These are phyloP conservation scores for barrel medic (Medicago truncatula) DNA, from an alignment of 306 rosid species.

Conservation along the genomic window DNA sequence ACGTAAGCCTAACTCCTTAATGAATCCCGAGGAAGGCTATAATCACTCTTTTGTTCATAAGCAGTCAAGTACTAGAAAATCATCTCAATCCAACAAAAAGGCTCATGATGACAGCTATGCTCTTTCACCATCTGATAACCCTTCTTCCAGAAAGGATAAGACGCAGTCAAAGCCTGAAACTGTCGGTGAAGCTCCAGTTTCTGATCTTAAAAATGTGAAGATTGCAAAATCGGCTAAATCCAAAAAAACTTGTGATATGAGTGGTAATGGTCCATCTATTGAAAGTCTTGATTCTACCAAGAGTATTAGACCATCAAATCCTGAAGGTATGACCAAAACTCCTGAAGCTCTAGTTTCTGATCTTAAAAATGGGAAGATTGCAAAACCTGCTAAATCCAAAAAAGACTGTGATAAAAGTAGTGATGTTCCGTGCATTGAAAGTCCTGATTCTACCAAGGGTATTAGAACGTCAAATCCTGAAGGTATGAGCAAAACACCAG, in stretches of 20 bases:
- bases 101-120: conserved; percentile 28
- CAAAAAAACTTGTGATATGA: conserved; percentile 14
- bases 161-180: conserved; percentile 35
- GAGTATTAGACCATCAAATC: conserved; percentile 27
- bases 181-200: neutral
- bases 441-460: conserved; percentile 31
- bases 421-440: conserved; percentile 40
- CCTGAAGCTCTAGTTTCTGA: conserved; percentile 1
- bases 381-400: conserved; percentile 31
- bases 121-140: conserved; percentile 10
- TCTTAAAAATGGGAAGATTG: conserved; percentile 32
- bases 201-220: conserved; percentile 26
- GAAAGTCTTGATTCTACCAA: conserved; percentile 30
- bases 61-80: conserved; percentile 43
- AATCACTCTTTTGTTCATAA: conserved; percentile 55
- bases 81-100: conserved; percentile 43
- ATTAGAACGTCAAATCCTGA: conserved; percentile 20
- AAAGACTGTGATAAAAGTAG: conserved; percentile 4
- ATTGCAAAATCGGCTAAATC: conserved; percentile 32
- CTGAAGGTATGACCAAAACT: conserved; percentile 22
- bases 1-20: conserved; percentile 72
- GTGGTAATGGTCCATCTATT: conserved; percentile 33
- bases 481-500: conserved; percentile 15
- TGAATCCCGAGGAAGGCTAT: conserved; percentile 80
- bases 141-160: conserved; percentile 38